Conservation (phyloP, 345 rosid genomes). For the Boechera divaricarpa region DNA sequence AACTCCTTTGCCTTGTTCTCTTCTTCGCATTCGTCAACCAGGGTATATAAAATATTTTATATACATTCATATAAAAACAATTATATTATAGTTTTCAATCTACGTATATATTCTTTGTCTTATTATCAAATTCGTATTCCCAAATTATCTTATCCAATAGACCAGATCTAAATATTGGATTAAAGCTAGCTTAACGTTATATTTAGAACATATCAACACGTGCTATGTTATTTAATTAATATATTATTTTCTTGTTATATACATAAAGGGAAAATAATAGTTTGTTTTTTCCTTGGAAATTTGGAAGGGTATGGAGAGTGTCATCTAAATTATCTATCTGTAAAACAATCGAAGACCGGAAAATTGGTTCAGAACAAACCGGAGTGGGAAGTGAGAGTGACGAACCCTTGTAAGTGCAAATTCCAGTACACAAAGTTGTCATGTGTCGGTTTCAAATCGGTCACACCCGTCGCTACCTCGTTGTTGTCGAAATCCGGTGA, state of each 20-base stretch:
- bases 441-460: slow-evolving; percentile 36
- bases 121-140: neutral
- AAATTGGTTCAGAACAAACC: slow-evolving; percentile 28
- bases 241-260: neutral
- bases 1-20: slow-evolving; percentile 24
- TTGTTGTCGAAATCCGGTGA: slow-evolving; percentile 15
- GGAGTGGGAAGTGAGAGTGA: slow-evolving; percentile 43
- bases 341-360: slow-evolving; percentile 37
- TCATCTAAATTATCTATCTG: neutral
- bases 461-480: neutral
- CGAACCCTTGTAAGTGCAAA: slow-evolving; percentile 25
- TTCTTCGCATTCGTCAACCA: slow-evolving; percentile 21
- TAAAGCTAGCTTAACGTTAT: neutral
- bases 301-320: slow-evolving; percentile 36
- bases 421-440: neutral
- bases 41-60: slow-evolving; percentile 7
- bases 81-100: neutral
- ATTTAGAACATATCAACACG: neutral
- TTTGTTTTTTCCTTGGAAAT: neutral
- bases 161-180: neutral
- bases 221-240: neutral
- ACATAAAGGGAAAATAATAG: neutral
- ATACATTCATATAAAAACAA: neutral
- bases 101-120: neutral
- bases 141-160: neutral